Conservation (phyloP, 108 stramenopile species). For the Schizochytrium sp. region DNA sequence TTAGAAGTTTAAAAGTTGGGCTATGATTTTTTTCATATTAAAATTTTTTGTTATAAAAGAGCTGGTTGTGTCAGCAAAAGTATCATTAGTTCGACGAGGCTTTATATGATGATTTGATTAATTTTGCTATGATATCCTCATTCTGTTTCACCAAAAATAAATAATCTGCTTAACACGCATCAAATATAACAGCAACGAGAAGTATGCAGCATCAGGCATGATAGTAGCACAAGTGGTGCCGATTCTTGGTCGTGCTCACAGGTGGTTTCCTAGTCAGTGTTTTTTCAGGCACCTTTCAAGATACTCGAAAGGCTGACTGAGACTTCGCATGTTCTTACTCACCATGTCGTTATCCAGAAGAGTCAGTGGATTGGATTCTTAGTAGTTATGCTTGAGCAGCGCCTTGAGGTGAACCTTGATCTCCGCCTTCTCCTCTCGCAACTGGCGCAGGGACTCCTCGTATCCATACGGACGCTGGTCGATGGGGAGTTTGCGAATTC, state of each 20-base stretch:
- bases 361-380: background rate
- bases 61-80: no score
- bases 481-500: background rate
- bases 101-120: no score
- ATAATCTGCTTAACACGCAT: no score
- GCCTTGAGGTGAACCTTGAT: constrained; percentile 53
- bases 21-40: no score
- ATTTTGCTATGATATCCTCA: no score
- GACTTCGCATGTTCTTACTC: background rate
- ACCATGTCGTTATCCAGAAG: background rate
- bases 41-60: no score
- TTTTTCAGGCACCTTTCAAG: background rate
- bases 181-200: no score
- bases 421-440: constrained; percentile 26
- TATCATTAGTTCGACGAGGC: no score
- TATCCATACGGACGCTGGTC: background rate
- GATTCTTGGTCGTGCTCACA: background rate
- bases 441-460: background rate
- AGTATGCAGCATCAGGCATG: background rate
- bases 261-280: background rate
- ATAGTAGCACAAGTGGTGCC: background rate
- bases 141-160: no score
- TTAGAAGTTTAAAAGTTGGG: no score
- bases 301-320: no score
- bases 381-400: background rate